Conservation (phyloP, 108 stramenopile species). For the Mediolabrus comicus region DNA sequence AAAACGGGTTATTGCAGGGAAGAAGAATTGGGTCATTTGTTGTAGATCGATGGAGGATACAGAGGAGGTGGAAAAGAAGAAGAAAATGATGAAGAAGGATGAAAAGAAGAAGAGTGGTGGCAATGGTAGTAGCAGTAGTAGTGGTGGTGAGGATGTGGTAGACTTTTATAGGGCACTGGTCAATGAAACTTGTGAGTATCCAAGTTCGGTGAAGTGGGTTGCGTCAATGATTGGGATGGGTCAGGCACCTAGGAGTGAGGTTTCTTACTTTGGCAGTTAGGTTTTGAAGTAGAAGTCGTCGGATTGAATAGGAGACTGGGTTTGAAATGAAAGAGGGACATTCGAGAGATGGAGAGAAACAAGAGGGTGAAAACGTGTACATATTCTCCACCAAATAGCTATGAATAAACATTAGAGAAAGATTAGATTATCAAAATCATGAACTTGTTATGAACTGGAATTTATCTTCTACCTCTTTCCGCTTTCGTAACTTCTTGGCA, state of each 20-base stretch:
- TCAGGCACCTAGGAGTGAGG: constrained; percentile 9
- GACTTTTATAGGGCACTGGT: constrained; percentile 40
- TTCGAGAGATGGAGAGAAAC: too few relatives aligned
- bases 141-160: constrained; percentile 5
- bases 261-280: constrained; percentile 13
- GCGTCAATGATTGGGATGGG: constrained; percentile 10
- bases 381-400: too few relatives aligned
- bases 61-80: constrained; percentile 5
- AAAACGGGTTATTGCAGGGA: constrained; percentile 15
- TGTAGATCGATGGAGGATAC: constrained; percentile 3
- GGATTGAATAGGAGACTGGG: too few relatives aligned
- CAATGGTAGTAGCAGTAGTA: too few relatives aligned
- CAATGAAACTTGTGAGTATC: constrained; percentile 17
- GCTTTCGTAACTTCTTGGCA: constrained; percentile 49
- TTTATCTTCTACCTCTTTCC: constrained; percentile 38
- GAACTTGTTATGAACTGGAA: constrained; percentile 11
- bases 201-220: constrained; percentile 10
- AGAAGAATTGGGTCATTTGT: constrained; percentile 29
- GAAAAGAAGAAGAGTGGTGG: too few relatives aligned
- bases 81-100: too few relatives aligned
- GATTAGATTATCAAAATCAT: not conserved
- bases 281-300: too few relatives aligned
- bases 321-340: too few relatives aligned
- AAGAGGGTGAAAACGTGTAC: too few relatives aligned
- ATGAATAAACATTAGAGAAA: not conserved